These are phyloP conservation scores for Sporothrix sp. DNA, from an alignment of 2,329 filamentous ascomycete species.

Conservation along the genomic window DNA sequence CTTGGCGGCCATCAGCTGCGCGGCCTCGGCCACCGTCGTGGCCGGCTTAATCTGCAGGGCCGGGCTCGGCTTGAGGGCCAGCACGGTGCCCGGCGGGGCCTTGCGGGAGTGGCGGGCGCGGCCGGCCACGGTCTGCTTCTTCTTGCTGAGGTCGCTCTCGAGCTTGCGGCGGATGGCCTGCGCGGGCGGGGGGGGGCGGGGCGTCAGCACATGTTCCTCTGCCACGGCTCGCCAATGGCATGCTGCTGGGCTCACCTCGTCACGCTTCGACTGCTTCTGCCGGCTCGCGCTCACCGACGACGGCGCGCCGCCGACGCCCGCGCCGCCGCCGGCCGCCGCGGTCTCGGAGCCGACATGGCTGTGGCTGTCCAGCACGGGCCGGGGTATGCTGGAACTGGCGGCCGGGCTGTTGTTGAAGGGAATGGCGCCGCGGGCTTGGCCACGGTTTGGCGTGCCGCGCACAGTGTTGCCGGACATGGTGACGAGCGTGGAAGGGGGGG, in stretches of 20 bases:
- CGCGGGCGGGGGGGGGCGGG: no score
- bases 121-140: conserved; percentile 68
- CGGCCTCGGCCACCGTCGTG: conserved; percentile 90
- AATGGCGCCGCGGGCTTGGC: conserved; percentile 47
- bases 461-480: conserved; percentile 52
- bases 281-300: conserved; percentile 85
- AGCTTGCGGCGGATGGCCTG: conserved; percentile 95
- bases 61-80: conserved; percentile 88
- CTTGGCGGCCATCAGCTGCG: conserved; percentile 98
- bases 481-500: not conserved
- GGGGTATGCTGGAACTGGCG: conserved; percentile 54
- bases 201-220: no score
- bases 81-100: conserved; percentile 89
- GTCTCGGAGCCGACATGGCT: conserved; percentile 13
- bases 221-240: no score
- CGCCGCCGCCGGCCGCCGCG: not conserved
- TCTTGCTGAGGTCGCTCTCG: conserved; percentile 96
- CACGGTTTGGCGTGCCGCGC: conserved; percentile 59
- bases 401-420: conserved; percentile 53
- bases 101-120: conserved; percentile 81
- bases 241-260: conserved; percentile 64
- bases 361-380: conserved; percentile 54
- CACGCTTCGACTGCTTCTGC: conserved; percentile 92
- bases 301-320: conserved; percentile 42
- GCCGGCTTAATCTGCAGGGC: conserved; percentile 95